These are phyloP conservation scores for Paratinospora sagittata DNA, from an alignment of 164 flowering plant genomes.

Conservation along the genomic window DNA sequence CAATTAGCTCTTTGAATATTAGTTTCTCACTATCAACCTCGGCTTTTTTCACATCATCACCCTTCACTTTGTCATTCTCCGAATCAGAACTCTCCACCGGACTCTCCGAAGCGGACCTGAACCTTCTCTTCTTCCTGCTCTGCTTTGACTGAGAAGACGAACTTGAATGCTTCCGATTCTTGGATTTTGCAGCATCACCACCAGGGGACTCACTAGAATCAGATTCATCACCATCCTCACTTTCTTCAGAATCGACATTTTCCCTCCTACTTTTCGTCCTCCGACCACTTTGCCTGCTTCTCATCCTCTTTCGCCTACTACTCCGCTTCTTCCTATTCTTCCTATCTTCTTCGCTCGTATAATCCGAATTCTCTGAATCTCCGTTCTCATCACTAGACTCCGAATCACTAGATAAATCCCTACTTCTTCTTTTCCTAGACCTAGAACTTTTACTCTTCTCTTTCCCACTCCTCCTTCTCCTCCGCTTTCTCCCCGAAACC, in stretches of 20 bases:
- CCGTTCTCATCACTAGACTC: constrained; percentile 30
- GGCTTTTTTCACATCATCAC: constrained; percentile 22
- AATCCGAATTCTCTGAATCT: constrained; percentile 20
- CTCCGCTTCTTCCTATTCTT: constrained; percentile 17
- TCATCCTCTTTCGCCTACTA: constrained; percentile 27
- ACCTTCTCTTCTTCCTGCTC: constrained; percentile 32
- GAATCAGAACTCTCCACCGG: constrained; percentile 22
- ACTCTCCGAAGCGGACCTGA: constrained; percentile 31
- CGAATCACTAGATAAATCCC: constrained; percentile 23
- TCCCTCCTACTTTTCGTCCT: constrained; percentile 24
- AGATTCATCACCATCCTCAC: constrained; percentile 28
- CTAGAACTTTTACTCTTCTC: constrained; percentile 32
- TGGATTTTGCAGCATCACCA: constrained; percentile 19
- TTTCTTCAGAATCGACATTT: constrained; percentile 35
- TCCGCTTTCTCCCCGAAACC: constrained; percentile 22
- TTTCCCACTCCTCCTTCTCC: constrained; percentile 6
- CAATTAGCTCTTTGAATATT: constrained; percentile 69
- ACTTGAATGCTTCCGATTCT: constrained; percentile 14
- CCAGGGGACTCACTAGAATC: constrained; percentile 23
- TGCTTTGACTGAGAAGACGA: constrained; percentile 20
- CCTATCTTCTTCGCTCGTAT: constrained; percentile 16
- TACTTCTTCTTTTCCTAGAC: constrained; percentile 29
- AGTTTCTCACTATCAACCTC: constrained; percentile 44
- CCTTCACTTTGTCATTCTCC: constrained; percentile 23
- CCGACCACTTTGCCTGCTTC: constrained; percentile 20